These are phyloP conservation scores for Clathrospora elynae DNA, from an alignment of 2,329 filamentous ascomycete species.

Conservation along the genomic window DNA sequence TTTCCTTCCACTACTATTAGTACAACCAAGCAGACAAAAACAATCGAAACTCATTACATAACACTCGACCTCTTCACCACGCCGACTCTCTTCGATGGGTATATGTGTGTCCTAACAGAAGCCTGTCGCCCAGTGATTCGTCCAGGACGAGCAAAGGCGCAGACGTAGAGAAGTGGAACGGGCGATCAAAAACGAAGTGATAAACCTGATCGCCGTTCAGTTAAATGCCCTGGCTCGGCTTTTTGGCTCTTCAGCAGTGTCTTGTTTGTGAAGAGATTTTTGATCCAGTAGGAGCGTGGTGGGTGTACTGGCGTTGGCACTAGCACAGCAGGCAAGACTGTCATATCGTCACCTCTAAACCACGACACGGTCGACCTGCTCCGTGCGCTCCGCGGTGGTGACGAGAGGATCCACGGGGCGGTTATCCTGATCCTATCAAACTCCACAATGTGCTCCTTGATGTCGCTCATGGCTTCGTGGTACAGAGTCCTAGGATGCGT, in stretches of 20 bases:
- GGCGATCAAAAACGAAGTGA: not conserved
- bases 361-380: conserved; percentile 16
- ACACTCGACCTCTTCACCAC: not conserved
- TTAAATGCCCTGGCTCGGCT: not conserved
- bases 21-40: not conserved
- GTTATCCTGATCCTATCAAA: conserved; percentile 28
- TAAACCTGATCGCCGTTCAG: not conserved
- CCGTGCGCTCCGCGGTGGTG: conserved; percentile 23
- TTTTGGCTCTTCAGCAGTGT: conserved; percentile 26
- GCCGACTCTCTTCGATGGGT: not conserved
- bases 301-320: conserved; percentile 2
- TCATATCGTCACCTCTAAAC: conserved; percentile 20
- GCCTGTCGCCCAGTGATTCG: not conserved
- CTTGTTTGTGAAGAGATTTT: conserved; percentile 31
- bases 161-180: not conserved
- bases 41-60: not conserved
- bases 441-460: conserved; percentile 34
- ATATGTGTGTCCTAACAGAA: not conserved
- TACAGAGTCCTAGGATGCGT: conserved; percentile 9
- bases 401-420: conserved; percentile 27
- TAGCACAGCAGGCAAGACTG: conserved; percentile 17
- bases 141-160: not conserved
- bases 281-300: conserved; percentile 28
- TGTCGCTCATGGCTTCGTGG: conserved; percentile 23
- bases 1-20: not conserved